These are phyloP conservation scores for Rhodotorula sphaerocarpa DNA, from an alignment of 768 basidiomycete species.

Conservation along the genomic window DNA sequence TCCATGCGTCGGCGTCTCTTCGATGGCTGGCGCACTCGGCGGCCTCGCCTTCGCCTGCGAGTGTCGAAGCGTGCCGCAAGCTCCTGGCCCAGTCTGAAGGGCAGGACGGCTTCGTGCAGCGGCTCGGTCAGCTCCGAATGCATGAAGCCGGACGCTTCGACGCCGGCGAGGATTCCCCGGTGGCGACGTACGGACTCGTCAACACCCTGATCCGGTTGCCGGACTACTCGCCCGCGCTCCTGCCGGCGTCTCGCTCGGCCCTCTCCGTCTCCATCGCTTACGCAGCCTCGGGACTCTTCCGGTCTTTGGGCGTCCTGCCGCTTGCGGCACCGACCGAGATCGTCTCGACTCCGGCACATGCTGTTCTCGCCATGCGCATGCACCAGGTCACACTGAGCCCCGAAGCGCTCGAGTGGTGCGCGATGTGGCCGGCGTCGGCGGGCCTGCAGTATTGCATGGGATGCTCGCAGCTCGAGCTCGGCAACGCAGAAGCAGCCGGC, in stretches of 20 bases:
- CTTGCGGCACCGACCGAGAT: not conserved
- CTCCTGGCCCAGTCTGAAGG: not conserved
- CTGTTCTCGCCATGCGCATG: conserved; percentile 5
- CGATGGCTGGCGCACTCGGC: conserved; percentile 13
- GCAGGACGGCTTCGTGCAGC: not conserved
- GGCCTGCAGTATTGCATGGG: conserved; percentile 31
- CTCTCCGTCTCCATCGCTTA: conserved; percentile 7
- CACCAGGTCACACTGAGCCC: not conserved
- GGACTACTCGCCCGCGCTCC: conserved; percentile 1
- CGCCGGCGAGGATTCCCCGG: conserved; percentile 4
- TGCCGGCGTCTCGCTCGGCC: conserved; percentile 3
- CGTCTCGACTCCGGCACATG: not conserved
- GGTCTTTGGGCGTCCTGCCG: conserved; percentile 9
- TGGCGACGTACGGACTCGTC: conserved; percentile 19
- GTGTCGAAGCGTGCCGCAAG: not conserved
- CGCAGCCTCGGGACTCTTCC: not conserved
- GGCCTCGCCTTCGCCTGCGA: not conserved
- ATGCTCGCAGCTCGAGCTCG: conserved; percentile 24
- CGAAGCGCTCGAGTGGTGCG: conserved; percentile 23
- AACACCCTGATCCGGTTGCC: conserved; percentile 15
- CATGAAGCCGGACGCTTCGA: not conserved
- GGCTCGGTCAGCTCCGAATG: conserved; percentile 11
- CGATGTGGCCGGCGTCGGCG: conserved; percentile 10
- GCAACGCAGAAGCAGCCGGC: conserved; percentile 20
- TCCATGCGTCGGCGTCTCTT: conserved; percentile 13